These are phyloP conservation scores for Salinomyces thailandicus DNA, from an alignment of 2,329 filamentous ascomycete genomes.

Conservation along the genomic window DNA sequence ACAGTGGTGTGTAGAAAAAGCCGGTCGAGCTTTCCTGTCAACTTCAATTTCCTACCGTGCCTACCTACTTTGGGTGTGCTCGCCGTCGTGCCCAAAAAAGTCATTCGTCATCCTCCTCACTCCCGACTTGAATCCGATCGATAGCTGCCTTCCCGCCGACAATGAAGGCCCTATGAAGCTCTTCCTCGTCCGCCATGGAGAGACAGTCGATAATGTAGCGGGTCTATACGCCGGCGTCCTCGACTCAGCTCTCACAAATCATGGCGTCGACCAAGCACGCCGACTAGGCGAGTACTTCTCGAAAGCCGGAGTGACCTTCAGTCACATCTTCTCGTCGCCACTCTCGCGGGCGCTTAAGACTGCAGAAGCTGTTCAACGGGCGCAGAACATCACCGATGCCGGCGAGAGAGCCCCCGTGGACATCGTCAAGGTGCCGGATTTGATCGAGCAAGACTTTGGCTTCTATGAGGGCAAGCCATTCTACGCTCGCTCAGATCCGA, in stretches of 20 bases:
- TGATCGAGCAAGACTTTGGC: constrained; percentile 68
- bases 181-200: constrained; percentile 74
- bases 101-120: constrained; percentile 1
- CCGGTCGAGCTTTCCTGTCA: no score
- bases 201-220: constrained; percentile 82
- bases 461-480: constrained; percentile 57
- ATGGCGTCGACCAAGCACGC: constrained; percentile 70
- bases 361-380: constrained; percentile 49
- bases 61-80: no score
- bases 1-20: no score
- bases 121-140: neutral
- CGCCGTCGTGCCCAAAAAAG: no score
- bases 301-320: constrained; percentile 52
- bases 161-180: constrained; percentile 43
- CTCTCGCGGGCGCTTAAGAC: constrained; percentile 64
- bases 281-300: constrained; percentile 59
- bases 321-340: constrained; percentile 67
- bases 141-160: no score
- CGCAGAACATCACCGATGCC: constrained; percentile 1
- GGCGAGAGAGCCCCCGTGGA: constrained; percentile 12
- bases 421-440: constrained; percentile 36
- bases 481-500: constrained; percentile 30
- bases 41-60: no score
- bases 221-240: constrained; percentile 66
- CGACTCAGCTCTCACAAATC: constrained; percentile 70